Evolutionary conservation across 768 basidiomycete species (phyloP), one percentile per base, ranked within the genome.

Genomic region (Leucosporidium scottii): DNA sequence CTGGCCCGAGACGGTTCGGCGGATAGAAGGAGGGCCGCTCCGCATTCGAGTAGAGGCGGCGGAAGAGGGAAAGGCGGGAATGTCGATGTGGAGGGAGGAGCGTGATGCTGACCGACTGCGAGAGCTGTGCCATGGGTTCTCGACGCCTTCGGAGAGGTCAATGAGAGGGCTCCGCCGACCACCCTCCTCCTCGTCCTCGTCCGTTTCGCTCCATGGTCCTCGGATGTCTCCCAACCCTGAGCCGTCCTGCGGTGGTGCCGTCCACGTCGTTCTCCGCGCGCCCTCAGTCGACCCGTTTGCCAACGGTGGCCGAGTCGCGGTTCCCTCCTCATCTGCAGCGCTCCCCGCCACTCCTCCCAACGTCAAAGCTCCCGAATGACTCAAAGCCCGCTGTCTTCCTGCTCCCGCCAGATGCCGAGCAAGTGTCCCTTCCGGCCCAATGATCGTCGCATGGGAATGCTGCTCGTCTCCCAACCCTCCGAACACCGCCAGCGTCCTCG

Each of bases 401-500:
- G 39, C 15, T 13, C 39, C 39, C 39, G 39, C 15, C 39, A 44
- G 15, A 44, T 44, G 39, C 7, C 21, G 57, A 25, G 34, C 57
- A 10, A 28, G 34, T 47, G 44, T 20, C 23, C 31, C n/a, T 39
- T 58, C 61, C 30, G 61, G 17, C 15, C 50, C 50, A 4, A 62
- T n/a, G 47, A 44, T 34, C 10, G 34, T 39, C 50, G 47, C 54
- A 23, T 63, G 58, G 1, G 21, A 23, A 18, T 66, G 71, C 53
- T 54, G 60, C 30, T 65, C 59, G 20, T 64, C 64, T 30, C 56
- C 64, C 1, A 23, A 6, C 27, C 58, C 64, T n/a, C 69, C 67
- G 25, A 72, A 69, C 4, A 72, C 62, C 36, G 65, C 48, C 18
- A 69, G 62, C 51, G 58, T 74, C 27, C 49, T 39, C 1, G 81